Evolutionary conservation across 2,329 filamentous ascomycete species (phyloP).

Genomic region (Plectosphaerella sp.): DNA sequence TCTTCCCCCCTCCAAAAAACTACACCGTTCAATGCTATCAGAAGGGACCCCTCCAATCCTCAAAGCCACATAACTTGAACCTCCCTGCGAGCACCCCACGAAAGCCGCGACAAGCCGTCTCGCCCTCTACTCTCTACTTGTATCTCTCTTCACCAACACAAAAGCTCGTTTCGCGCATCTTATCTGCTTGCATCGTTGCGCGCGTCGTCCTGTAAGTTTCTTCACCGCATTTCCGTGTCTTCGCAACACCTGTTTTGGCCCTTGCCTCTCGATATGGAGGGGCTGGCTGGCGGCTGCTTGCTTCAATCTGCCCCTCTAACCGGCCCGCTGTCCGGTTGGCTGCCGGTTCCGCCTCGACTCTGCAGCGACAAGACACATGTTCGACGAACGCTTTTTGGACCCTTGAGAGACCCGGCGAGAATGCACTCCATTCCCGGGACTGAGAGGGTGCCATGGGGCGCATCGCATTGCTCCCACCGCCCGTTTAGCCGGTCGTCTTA

Average conservation of each 20-base stretch:
- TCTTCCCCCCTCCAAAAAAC: not conserved
- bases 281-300: not conserved
- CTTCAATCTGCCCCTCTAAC: not conserved
- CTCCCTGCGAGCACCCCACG: no score
- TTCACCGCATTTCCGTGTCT: not conserved
- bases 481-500: not conserved
- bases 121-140: not conserved
- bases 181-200: slow-evolving; percentile 4
- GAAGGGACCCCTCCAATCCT: no score
- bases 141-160: not conserved
- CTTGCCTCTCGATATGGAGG: not conserved
- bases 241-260: not conserved
- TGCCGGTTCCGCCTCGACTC: not conserved
- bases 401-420: no score
- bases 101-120: not conserved
- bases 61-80: no score
- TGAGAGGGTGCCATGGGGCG: no score
- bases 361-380: no score
- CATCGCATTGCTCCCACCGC: no score
- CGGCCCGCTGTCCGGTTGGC: not conserved
- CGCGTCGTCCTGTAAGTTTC: slow-evolving; percentile 4
- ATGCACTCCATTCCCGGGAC: no score
- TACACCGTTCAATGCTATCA: no score
- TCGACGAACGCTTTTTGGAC: no score
- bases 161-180: not conserved